Base-by-base conservation (phyloP, 345 rosid genomes). In the Pistacia integerrima region DNA sequence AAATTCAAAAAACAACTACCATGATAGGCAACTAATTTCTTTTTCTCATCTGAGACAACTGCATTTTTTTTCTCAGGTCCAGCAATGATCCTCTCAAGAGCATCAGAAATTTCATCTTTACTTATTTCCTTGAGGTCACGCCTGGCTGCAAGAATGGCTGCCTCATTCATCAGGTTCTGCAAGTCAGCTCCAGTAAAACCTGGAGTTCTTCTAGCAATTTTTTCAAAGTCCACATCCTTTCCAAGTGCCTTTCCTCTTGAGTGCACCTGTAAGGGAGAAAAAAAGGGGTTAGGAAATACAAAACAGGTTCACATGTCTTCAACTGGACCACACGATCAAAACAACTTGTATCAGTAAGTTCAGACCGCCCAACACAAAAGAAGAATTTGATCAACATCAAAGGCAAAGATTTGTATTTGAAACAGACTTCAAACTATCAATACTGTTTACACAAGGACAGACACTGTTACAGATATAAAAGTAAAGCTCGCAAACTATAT, bases 61-160 rank as follows among this genome's bases (percentile, higher is more conserved):
- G 97, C 98, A 78, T 93, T 96, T 78, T 96, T 96, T 91, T 93
- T 96, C 86, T 96, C 99, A 8, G 99, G 99, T 73, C 99, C 98
- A 44, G 98, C 99, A 83, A 93, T 96, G 70, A 96, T 96, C 83
- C 99, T 90, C 87, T 96, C 99, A 22, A 93, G 85, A 64, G 98
- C 99, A 91, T 96, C 99, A 0, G 97, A 87, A 72, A 96, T 96
- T 84, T 93, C 99, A 59, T 96, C 99, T 69, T 96, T 93, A 86
- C 98, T 96, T 68, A 96, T 93, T 84, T 96, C 98, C 91, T 96
- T 96, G 18, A 96, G 98, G 66, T 92, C 94, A 67, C 97, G 94
- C 80, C 99, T 89, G 16, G 99, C 99, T 8, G 99, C 98, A 75
- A 95, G 92, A 81, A 95, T 93, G 59, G 99, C 98, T 3, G 98